Percentiles rank a stretch among this genome's conserved stretches.
These are phyloP conservation scores for Polytrichum formosum DNA, from an alignment of 225 moss, liverwort and hornwort genomes.

Conservation along the genomic window DNA sequence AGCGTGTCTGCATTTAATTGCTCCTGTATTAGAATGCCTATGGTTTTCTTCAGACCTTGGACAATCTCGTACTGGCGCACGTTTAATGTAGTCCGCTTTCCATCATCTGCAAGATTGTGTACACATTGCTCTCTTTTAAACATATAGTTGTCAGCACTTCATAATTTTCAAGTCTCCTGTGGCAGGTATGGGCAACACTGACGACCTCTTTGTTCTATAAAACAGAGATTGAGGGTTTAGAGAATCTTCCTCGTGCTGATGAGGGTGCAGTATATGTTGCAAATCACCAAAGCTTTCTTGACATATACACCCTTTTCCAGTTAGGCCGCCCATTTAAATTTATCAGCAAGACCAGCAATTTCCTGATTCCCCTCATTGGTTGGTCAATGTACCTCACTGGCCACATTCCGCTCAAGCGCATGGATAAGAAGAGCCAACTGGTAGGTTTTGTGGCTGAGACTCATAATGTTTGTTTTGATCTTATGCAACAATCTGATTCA, in stretches of 20 bases:
- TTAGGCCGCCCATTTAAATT: constrained; percentile 96
- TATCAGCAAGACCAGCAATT: constrained; percentile 96
- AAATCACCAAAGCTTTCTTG: constrained; percentile 98
- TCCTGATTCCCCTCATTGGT: constrained; percentile 84
- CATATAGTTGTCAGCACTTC: background rate
- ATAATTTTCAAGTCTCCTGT: constrained; percentile 6
- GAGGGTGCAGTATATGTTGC: constrained; percentile 92
- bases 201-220: constrained; percentile 75
- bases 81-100: too few species aligned
- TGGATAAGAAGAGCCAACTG: constrained; percentile 85
- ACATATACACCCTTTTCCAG: constrained; percentile 85
- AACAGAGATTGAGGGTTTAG: constrained; percentile 85
- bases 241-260: constrained; percentile 80
- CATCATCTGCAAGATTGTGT: too few species aligned
- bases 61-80: too few species aligned
- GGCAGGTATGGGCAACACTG: constrained; percentile 68
- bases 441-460: constrained; percentile 23
- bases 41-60: too few species aligned
- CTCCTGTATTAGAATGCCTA: too few species aligned
- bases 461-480: too few species aligned
- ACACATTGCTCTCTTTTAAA: too few species aligned
- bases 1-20: background rate
- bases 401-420: constrained; percentile 77
- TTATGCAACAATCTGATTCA: too few species aligned
- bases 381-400: constrained; percentile 98